A percentile compares a stretch with the other conserved stretches of the same genome.
Conservation (phyloP, 2,329 filamentous ascomycete species). For the Pyrenochaeta sp. region DNA sequence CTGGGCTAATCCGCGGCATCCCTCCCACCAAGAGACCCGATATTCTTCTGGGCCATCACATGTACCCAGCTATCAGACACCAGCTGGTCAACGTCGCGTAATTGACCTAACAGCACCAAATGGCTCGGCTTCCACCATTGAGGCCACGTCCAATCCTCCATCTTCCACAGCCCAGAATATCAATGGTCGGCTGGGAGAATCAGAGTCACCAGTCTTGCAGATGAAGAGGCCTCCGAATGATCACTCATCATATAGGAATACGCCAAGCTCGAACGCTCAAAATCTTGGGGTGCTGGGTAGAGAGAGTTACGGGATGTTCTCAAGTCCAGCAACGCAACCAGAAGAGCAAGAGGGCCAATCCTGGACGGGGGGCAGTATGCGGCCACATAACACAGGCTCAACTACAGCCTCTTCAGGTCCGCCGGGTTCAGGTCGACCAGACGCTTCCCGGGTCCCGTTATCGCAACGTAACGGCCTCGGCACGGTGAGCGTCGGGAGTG, state of each 20-base stretch:
- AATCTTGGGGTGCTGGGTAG: conserved; percentile 31
- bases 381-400: conserved; percentile 26
- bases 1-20: conserved; percentile 84
- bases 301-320: conserved; percentile 41
- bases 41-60: conserved; percentile 39
- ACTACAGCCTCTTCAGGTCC: conserved; percentile 20
- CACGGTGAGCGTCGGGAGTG: conserved; percentile 42
- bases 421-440: conserved; percentile 33
- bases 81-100: conserved; percentile 45
- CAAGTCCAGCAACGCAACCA: conserved; percentile 37
- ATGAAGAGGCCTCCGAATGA: conserved; percentile 47
- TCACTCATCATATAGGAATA: conserved; percentile 36
- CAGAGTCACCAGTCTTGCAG: conserved; percentile 49
- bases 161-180: conserved; percentile 40
- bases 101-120: conserved; percentile 47
- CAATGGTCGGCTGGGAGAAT: conserved; percentile 40
- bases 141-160: conserved; percentile 49
- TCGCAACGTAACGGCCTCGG: conserved; percentile 42
- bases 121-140: conserved; percentile 51
- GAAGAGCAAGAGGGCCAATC: conserved; percentile 38
- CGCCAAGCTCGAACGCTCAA: conserved; percentile 35
- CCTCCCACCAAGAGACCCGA: conserved; percentile 48
- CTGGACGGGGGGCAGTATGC: conserved; percentile 31
- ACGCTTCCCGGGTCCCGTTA: conserved; percentile 30
- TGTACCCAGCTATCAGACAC: conserved; percentile 47